These are phyloP conservation scores for Tanacetum coccineum DNA, from an alignment of 129 eudicot genomes.

Conservation along the genomic window DNA sequence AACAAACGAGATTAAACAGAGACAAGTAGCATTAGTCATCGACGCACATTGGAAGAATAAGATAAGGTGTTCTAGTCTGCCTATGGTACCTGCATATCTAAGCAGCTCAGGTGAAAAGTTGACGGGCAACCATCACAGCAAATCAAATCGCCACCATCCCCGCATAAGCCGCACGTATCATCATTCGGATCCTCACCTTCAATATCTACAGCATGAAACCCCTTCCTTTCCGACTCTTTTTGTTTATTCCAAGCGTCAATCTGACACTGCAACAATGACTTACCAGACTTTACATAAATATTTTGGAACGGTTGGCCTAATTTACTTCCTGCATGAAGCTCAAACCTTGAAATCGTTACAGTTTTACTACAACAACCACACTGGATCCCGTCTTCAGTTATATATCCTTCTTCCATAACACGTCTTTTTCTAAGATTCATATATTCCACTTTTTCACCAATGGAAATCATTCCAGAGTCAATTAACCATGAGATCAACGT, in stretches of 20 bases:
- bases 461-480: constrained; percentile 54
- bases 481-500: constrained; percentile 73
- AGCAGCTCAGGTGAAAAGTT: constrained; percentile 87
- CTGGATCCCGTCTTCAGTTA: constrained; percentile 82
- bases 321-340: constrained; percentile 92
- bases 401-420: constrained; percentile 90
- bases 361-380: constrained; percentile 93
- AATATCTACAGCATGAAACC: constrained; percentile 56
- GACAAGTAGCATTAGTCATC: neutral
- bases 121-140: constrained; percentile 99
- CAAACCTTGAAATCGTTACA: constrained; percentile 69
- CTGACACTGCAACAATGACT: constrained; percentile 67
- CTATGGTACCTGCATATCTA: constrained; percentile 59
- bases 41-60: neutral
- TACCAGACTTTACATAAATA: constrained; percentile 56
- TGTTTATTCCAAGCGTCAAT: constrained; percentile 85
- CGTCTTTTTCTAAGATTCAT: constrained; percentile 72
- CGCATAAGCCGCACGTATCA: constrained; percentile 87
- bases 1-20: neutral
- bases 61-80: neutral
- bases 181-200: constrained; percentile 89
- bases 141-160: constrained; percentile 92
- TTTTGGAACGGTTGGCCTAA: constrained; percentile 72
- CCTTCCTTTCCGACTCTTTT: constrained; percentile 50
- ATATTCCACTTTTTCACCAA: constrained; percentile 76